Percentiles rank a stretch among this genome's conserved stretches.
Conservation (phyloP, 139 green algal genomes). For the Deuterostichococcus epilithicus region DNA sequence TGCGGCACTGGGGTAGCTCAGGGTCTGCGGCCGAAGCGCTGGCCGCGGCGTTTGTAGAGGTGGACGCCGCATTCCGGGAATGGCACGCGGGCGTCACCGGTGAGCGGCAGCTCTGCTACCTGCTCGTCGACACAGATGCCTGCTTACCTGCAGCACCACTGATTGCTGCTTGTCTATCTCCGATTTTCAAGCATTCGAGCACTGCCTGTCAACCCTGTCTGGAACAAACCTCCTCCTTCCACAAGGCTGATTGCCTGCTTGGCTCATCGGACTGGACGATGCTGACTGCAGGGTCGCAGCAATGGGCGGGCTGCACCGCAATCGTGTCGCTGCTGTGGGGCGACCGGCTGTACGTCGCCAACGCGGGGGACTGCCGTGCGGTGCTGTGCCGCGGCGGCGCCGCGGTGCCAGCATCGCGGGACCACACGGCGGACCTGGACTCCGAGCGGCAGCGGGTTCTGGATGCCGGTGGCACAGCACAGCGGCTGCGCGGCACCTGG, state of each 20-base stretch:
- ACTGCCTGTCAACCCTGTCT: too few relatives aligned
- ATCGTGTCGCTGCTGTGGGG: conserved; percentile 56
- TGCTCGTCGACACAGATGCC: background rate
- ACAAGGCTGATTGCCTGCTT: too few relatives aligned
- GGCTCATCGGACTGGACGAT: too few relatives aligned
- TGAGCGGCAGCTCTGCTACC: background rate
- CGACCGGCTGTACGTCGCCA: conserved; percentile 61
- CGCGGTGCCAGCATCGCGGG: conserved; percentile 60
- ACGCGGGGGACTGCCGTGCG: conserved; percentile 85
- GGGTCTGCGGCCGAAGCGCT: conserved; percentile 28
- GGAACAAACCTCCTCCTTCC: too few relatives aligned
- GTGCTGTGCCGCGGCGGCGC: conserved; percentile 64
- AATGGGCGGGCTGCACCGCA: conserved; percentile 72
- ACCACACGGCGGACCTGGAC: conserved; percentile 71
- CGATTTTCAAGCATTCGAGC: too few relatives aligned
- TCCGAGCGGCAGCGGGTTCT: conserved; percentile 73
- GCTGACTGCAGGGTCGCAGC: conserved; percentile 23
- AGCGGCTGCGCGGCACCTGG: conserved; percentile 50
- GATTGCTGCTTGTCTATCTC: background rate
- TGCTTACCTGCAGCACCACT: background rate
- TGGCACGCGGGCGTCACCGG: background rate
- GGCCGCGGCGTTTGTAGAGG: conserved; percentile 26
- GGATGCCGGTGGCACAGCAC: conserved; percentile 45
- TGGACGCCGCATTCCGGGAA: conserved; percentile 42
- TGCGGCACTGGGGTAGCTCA: conserved; percentile 7